These are phyloP conservation scores for Lactarius hengduanensis DNA, from an alignment of 768 basidiomycete species.

Conservation along the genomic window DNA sequence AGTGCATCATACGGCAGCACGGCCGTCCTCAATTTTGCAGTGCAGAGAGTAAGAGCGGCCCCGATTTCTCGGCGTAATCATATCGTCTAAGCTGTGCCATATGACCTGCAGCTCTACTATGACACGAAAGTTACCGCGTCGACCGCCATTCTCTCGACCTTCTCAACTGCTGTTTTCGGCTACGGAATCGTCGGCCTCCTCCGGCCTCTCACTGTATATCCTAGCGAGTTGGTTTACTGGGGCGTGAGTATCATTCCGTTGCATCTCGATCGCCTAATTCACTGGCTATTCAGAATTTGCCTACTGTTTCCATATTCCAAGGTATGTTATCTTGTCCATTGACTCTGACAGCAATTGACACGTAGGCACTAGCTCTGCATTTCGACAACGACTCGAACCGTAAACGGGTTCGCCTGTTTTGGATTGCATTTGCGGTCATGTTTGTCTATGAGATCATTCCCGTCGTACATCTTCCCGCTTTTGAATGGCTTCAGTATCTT, in stretches of 20 bases:
- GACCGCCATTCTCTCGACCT: constrained; percentile 59
- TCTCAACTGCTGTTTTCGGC: constrained; percentile 65
- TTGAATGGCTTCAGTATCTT: constrained; percentile 59
- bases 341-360: constrained; percentile 27
- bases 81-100: neutral
- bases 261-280: no score
- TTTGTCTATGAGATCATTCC: constrained; percentile 53
- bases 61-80: no score
- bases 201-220: constrained; percentile 58
- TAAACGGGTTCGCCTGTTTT: constrained; percentile 54
- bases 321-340: constrained; percentile 33
- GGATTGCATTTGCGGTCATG: constrained; percentile 50
- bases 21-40: constrained; percentile 60
- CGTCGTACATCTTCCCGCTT: constrained; percentile 61
- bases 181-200: constrained; percentile 61
- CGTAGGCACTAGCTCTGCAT: constrained; percentile 46
- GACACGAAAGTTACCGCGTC: constrained; percentile 52
- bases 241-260: constrained; percentile 36
- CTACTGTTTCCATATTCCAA: constrained; percentile 61
- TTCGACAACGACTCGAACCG: constrained; percentile 44
- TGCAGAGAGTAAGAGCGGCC: constrained; percentile 46
- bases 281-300: constrained; percentile 44
- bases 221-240: constrained; percentile 67
- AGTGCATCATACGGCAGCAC: constrained; percentile 53
- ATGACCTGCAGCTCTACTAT: constrained; percentile 52